Evolutionary conservation across 148 eudicot species (phyloP).

Genomic region (Dysphania ambrosioides): DNA sequence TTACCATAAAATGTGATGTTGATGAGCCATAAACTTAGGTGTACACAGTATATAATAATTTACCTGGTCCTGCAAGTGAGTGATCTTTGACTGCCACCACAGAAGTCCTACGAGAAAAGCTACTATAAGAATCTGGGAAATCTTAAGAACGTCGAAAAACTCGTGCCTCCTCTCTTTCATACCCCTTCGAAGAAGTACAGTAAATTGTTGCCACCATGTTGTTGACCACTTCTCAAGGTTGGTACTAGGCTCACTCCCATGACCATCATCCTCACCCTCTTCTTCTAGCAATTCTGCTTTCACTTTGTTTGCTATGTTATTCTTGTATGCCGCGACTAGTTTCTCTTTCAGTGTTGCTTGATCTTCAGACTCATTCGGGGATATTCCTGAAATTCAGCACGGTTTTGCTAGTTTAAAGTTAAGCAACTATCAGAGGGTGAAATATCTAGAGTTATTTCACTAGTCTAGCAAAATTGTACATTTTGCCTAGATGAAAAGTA

Average conservation of each 20-base stretch:
- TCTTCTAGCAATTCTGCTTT: constrained; percentile 37
- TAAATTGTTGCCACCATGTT: constrained; percentile 60
- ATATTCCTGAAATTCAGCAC: constrained; percentile 37
- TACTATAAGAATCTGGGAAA: constrained; percentile 41
- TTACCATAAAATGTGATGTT: too few species aligned
- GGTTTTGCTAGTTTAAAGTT: background rate
- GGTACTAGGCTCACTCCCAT: constrained; percentile 17
- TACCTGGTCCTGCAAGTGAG: constrained; percentile 37
- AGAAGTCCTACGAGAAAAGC: constrained; percentile 53
- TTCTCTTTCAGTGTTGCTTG: constrained; percentile 38
- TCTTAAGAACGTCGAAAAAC: constrained; percentile 46
- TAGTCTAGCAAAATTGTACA: too few species aligned
- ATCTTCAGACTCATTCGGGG: constrained; percentile 45
- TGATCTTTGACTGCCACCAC: constrained; percentile 81
- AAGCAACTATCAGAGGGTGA: too few species aligned
- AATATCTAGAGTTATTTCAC: too few species aligned
- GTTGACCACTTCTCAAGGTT: constrained; percentile 43
- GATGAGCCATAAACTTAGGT: background rate
- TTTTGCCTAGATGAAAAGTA: too few species aligned
- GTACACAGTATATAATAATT: too few species aligned
- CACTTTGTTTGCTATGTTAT: constrained; percentile 37
- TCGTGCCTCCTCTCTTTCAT: constrained; percentile 65
- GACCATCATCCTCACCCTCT: constrained; percentile 4
- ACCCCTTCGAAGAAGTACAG: constrained; percentile 34
- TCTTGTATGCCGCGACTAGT: constrained; percentile 44